Base-by-base conservation (phyloP, 305 asterid genomes). In the Rubia tinctorum region DNA sequence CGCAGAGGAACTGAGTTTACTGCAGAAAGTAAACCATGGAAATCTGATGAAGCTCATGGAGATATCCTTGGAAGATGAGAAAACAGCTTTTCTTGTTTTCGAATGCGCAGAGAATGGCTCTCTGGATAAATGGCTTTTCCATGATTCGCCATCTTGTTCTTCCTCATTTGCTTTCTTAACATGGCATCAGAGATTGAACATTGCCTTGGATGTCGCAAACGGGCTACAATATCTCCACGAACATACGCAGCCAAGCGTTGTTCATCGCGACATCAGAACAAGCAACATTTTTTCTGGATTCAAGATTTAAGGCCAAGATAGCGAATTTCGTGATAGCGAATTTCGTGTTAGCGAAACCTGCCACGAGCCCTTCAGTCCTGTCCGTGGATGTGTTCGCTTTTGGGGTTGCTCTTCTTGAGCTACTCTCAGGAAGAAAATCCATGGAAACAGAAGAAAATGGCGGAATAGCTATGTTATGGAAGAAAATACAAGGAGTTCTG, bases 211-310 rank as follows among this genome's bases (percentile, higher is more conserved):
- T 45, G 85, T 89, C 7, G 97, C 98, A 9, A 88, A 92, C 12
- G 97, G 96, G 58, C 85, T 92, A 8, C 97, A 90, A 39, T 90
- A 92, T 86, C 22, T 90, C 88, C 98, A 92, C 49, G 96, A 92
- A 77, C 97, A 86, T 66, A 78, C 87, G 71, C 87, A 89, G 71
- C 97, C 98, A 7, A 90, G 89, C 51, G 67, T 90, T 3, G 90
- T 85, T 62, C 98, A 92, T 77, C 75, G 87, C 69, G 94, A 89
- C 72, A 76, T 90, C 68, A 75, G 77, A 53, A 76, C 92, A 2
- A 84, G 87, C 80, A 90, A 87, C 68, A 85, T 92, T 73, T 92
- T 92, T 92, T 64, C 84, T 92, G 0, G 96, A 92, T 72, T 86
- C 91, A 5, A 90, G 68, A 39, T 90, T 89, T 13, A 86, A 82